Conservation (phyloP, 176 grass and related monocot genomes). For the Eragrostis curvula region DNA sequence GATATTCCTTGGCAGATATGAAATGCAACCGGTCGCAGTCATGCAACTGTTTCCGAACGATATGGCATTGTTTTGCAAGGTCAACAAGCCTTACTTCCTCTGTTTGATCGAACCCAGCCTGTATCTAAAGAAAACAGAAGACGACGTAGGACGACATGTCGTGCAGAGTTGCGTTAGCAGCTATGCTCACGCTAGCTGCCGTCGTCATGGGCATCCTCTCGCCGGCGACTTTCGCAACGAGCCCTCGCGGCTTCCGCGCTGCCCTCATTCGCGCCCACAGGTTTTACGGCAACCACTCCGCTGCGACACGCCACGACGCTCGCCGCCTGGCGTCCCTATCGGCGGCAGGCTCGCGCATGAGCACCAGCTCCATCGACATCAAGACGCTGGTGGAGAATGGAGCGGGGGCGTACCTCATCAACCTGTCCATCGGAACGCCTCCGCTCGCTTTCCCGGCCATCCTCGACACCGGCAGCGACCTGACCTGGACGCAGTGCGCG, state of each 20-base stretch:
- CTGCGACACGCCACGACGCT: constrained; percentile 11
- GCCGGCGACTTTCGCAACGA: background rate
- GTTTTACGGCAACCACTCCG: background rate
- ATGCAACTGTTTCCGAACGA: too few relatives aligned
- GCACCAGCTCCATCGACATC: background rate
- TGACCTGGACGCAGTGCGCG: constrained; percentile 65
- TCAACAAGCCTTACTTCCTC: background rate
- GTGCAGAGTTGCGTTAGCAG: background rate
- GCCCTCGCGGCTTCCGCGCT: constrained; percentile 35
- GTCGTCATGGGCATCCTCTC: background rate
- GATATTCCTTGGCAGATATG: too few relatives aligned
- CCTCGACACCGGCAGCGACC: constrained; percentile 66
- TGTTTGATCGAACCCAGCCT: background rate
- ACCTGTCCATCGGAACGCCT: constrained; percentile 61
- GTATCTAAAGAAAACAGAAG: too few relatives aligned
- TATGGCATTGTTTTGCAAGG: background rate
- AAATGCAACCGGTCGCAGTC: too few relatives aligned
- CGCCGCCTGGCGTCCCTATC: constrained; percentile 13
- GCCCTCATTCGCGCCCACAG: background rate
- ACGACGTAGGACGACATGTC: background rate
- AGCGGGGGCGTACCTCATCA: constrained; percentile 48
- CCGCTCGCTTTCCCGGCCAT: constrained; percentile 34
- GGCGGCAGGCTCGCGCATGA: background rate
- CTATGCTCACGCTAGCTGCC: constrained; percentile 7
- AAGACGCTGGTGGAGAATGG: constrained; percentile 19